Evolutionary conservation across 495 filamentous ascomycete species (phyloP), one percentile per base, ranked within the genome.

Genomic region (Chaetomium fimeti): DNA sequence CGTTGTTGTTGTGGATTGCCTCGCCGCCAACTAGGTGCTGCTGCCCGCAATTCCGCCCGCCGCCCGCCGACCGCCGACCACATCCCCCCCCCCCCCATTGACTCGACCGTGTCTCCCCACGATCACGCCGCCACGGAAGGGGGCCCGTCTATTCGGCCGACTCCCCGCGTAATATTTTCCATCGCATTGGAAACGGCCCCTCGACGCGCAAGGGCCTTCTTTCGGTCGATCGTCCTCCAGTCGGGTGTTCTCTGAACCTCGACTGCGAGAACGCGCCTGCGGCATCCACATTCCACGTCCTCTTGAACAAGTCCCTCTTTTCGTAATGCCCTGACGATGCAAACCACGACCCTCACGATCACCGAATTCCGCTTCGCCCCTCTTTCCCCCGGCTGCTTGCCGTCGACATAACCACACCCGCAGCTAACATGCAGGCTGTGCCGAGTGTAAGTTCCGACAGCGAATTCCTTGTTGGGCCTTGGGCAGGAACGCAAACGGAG

Each of bases 371-470:
- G 73, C 71, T 71, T 66, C 59, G 63, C 66, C 59, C 71, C 67
- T 72, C 69, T 76, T 73, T 66, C 66, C 65, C 67, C 68, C 77
- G 75, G 76, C 76, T 65, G 66, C 70, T 68, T 63, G 71, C 72
- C 73, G 65, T 75, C 73, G 70, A 75, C 71, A 70, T 76, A 73
- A 73, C 69, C 64, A 65, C 64, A 65, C 64, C 74, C 71, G 71
- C 69, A 70, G 72, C 71, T 70, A 81, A 71, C 69, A 87, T 87
- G 85, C 84, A 86, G 80, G 81, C 84, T 47, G 77, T 87, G 74
- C 84, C 85, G 69, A 87, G 82, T 78, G 85, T 87, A 81, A 84
- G 85, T 85, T 28, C 47, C 22, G 25, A 67, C 57, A 38, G 36
- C 22, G 29, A 43, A 45, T 28, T 32, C 40, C 29, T 0, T 18